Conservation (phyloP, 1,284 basidiomycete species). For the Fomes fomentarius region DNA sequence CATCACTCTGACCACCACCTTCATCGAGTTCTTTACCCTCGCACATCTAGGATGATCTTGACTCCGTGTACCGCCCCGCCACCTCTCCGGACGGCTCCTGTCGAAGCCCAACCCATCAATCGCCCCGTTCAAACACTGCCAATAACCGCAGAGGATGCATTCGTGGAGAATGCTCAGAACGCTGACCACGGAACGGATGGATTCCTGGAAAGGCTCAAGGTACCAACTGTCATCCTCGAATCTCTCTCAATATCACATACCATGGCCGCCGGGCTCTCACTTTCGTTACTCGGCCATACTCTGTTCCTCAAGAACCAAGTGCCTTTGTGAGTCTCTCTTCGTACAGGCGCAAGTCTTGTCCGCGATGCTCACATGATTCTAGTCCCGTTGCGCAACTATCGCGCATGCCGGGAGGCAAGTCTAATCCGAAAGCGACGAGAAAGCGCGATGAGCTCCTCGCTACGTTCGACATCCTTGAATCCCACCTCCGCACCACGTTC, state of each 20-base stretch:
- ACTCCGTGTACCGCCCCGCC: background rate
- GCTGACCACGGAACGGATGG: background rate
- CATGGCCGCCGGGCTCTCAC: constrained; percentile 63
- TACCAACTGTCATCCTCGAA: constrained; percentile 53
- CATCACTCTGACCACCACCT: background rate
- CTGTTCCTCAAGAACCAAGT: constrained; percentile 77
- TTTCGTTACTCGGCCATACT: constrained; percentile 63
- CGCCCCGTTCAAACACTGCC: too few species aligned
- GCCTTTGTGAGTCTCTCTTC: constrained; percentile 60
- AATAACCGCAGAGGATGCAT: too few species aligned
- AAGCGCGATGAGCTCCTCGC: constrained; percentile 60
- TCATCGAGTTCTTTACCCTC: too few species aligned
- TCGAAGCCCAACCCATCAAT: background rate
- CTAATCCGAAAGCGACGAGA: constrained; percentile 52
- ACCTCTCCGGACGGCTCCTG: background rate
- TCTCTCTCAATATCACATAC: constrained; percentile 52
- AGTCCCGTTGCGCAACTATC: constrained; percentile 68
- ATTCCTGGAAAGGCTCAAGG: constrained; percentile 21
- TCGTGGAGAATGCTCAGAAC: too few species aligned
- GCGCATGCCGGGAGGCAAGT: constrained; percentile 45
- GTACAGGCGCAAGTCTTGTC: too few species aligned
- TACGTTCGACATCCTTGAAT: constrained; percentile 70
- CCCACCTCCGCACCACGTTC: constrained; percentile 74
- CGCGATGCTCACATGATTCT: background rate
- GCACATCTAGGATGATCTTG: background rate